Percentiles rank a stretch among this genome's conserved stretches.
These are phyloP conservation scores for Boletus huronensis DNA, from an alignment of 768 basidiomycete species.

Conservation along the genomic window DNA sequence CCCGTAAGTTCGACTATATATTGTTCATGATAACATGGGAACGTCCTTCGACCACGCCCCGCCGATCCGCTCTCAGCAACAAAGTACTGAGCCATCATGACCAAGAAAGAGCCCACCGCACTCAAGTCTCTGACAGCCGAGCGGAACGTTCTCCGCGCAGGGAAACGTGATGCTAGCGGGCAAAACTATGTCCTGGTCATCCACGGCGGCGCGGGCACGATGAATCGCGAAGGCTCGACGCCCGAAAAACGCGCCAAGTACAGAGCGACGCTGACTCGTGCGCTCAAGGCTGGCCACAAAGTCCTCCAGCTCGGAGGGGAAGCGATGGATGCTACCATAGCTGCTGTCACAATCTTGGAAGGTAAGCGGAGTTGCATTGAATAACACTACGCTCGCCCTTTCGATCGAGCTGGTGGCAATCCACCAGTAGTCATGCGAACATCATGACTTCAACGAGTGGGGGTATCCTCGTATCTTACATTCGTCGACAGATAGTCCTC, in stretches of 20 bases:
- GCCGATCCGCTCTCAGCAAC: neutral
- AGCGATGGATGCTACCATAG: conserved; percentile 78
- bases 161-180: conserved; percentile 3
- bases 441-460: neutral
- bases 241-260: conserved; percentile 59
- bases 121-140: neutral
- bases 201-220: conserved; percentile 79
- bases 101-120: neutral
- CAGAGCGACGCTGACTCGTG: conserved; percentile 48
- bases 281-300: conserved; percentile 60
- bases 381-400: neutral
- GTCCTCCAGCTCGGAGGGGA: conserved; percentile 67
- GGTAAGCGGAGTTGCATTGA: conserved; percentile 36
- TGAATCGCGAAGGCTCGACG: conserved; percentile 53
- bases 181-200: conserved; percentile 53
- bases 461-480: neutral
- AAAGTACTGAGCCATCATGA: too few species aligned
- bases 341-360: conserved; percentile 72
- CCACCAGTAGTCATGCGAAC: too few species aligned
- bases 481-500: conserved; percentile 52
- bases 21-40: neutral
- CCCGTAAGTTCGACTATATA: neutral
- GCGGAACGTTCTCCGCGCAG: conserved; percentile 1
- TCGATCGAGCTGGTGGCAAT: neutral
- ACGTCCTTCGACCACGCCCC: neutral